Conservation (phyloP, 2,329 filamentous ascomycete species). For the Septoria petroselini region DNA sequence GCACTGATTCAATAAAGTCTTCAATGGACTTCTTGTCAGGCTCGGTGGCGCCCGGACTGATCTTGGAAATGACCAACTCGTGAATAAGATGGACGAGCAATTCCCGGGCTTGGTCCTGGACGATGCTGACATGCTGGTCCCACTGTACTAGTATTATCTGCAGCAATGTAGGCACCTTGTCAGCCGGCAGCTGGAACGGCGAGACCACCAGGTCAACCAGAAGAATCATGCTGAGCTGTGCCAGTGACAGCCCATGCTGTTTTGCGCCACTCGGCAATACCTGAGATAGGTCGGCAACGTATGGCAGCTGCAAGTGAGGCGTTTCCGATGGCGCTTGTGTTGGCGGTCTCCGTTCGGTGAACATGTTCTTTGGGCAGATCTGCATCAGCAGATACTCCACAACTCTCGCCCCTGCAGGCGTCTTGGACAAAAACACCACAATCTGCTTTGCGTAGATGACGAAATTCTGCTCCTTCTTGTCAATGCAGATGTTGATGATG, state of each 20-base stretch:
- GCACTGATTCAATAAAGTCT: conserved; percentile 80
- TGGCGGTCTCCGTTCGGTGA: conserved; percentile 75
- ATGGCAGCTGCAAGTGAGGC: conserved; percentile 63
- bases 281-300: conserved; percentile 79
- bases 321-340: conserved; percentile 70
- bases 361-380: conserved; percentile 94
- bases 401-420: conserved; percentile 78
- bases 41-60: conserved; percentile 66
- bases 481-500: conserved; percentile 88
- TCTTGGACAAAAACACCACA: conserved; percentile 91
- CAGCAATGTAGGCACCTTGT: conserved; percentile 79
- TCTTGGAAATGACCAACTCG: conserved; percentile 78
- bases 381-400: conserved; percentile 91
- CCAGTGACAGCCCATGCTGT: conserved; percentile 78
- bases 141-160: conserved; percentile 92
- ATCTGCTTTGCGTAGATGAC: conserved; percentile 98
- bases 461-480: conserved; percentile 94
- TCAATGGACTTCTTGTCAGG: conserved; percentile 75
- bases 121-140: conserved; percentile 94
- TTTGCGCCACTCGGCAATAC: conserved; percentile 86
- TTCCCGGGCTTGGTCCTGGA: conserved; percentile 93
- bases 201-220: conserved; percentile 95
- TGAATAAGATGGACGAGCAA: conserved; percentile 98
- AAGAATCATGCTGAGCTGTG: conserved; percentile 87
- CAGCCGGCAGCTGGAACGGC: conserved; percentile 72